Conservation (phyloP, 345 rosid genomes). For the Gossypium raimondii region DNA sequence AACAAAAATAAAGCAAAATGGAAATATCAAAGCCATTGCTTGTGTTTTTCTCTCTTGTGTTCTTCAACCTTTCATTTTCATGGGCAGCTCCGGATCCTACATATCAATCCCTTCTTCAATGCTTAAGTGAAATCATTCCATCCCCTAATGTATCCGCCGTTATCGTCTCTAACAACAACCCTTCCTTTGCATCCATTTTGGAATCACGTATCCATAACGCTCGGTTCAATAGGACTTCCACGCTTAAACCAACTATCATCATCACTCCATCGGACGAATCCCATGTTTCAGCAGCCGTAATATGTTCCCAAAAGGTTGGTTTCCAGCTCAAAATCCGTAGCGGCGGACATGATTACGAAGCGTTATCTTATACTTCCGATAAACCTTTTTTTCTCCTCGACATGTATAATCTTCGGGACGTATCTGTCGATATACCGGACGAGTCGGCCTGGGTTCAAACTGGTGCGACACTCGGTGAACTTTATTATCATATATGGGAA, state of each 20-base stretch:
- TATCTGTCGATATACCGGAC: conserved; percentile 10
- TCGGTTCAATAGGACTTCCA: conserved; percentile 30
- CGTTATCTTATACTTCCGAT: conserved; percentile 5
- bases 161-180: not conserved
- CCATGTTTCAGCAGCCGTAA: not conserved
- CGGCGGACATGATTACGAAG: conserved; percentile 21
- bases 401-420: conserved; percentile 4
- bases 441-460: conserved; percentile 23
- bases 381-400: conserved; percentile 24
- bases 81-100: not conserved
- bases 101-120: not conserved
- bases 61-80: not conserved
- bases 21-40: not conserved
- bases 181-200: not conserved
- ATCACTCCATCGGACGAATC: not conserved
- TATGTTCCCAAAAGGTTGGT: not conserved
- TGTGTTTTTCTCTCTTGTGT: not conserved
- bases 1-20: not conserved
- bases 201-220: conserved; percentile 21
- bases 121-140: not conserved
- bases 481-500: not conserved
- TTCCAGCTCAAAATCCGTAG: conserved; percentile 17
- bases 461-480: conserved; percentile 18
- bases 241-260: not conserved
- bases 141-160: not conserved